Conservation (phyloP, 1,139 yeast species). For the Candida smagusa region DNA sequence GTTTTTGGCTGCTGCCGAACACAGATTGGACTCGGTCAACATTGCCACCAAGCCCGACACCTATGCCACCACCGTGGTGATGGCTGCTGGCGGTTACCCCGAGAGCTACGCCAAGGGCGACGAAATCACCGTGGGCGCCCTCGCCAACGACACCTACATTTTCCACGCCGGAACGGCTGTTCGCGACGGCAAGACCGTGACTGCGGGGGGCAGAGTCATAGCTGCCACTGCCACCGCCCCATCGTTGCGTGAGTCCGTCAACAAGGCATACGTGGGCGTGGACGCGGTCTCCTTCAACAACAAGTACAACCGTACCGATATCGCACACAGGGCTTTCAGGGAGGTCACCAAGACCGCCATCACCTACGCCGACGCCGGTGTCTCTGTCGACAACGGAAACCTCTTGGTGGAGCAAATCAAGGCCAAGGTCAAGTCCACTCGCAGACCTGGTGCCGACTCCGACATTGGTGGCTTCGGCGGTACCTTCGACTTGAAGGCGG, state of each 20-base stretch:
- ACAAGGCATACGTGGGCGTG: slow-evolving; percentile 82
- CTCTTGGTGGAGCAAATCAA: slow-evolving; percentile 86
- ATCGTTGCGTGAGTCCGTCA: slow-evolving; percentile 75
- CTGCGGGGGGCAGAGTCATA: slow-evolving; percentile 96
- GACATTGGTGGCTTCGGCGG: slow-evolving; percentile 99
- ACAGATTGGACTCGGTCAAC: slow-evolving; percentile 81
- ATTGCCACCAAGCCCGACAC: slow-evolving; percentile 58
- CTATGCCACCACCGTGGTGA: slow-evolving; percentile 86
- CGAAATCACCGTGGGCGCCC: slow-evolving; percentile 57
- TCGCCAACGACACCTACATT: slow-evolving; percentile 58
- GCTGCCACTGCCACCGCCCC: slow-evolving; percentile 87
- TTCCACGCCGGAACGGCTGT: slow-evolving; percentile 93
- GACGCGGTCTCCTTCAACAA: slow-evolving; percentile 67
- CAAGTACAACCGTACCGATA: slow-evolving; percentile 85
- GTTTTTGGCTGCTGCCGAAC: slow-evolving; percentile 92
- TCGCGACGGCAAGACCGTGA: slow-evolving; percentile 59
- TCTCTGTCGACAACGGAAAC: slow-evolving; percentile 94
- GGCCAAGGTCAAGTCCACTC: slow-evolving; percentile 88
- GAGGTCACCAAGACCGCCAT: slow-evolving; percentile 38
- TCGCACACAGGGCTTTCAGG: slow-evolving; percentile 93
- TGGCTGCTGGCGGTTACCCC: slow-evolving; percentile 98
- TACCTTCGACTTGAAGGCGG: slow-evolving; percentile 80
- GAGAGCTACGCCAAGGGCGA: slow-evolving; percentile 84
- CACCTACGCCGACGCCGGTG: slow-evolving; percentile 94
- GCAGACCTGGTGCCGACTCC: slow-evolving; percentile 94